phyloP scores from a whole-genome alignment of 306 rosid species.

The Rosa rugosa region DNA sequence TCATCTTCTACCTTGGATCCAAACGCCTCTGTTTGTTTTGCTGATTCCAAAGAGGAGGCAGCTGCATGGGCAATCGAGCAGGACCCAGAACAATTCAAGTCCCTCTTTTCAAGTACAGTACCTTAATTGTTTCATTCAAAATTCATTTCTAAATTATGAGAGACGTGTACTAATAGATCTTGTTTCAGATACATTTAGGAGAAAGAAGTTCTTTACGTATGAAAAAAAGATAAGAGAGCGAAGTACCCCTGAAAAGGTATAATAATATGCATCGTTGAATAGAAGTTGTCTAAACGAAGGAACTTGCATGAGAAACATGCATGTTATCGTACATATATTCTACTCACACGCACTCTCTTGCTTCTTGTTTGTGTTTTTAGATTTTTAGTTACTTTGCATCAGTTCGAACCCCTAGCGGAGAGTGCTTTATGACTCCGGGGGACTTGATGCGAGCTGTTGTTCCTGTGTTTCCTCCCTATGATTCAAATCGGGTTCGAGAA shows the following conservation, averaged over 20 bases:
- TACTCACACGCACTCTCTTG: neutral
- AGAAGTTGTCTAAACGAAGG: no score
- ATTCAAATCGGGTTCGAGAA: constrained; percentile 63
- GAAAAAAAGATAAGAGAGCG: constrained; percentile 65
- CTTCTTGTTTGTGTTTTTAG: constrained; percentile 24
- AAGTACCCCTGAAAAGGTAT: constrained; percentile 75
- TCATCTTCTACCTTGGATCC: constrained; percentile 36
- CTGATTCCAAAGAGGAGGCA: constrained; percentile 35
- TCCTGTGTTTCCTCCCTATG: constrained; percentile 74
- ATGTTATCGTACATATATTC: no score
- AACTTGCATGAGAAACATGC: no score
- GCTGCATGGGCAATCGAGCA: constrained; percentile 9
- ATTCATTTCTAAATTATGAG: neutral
- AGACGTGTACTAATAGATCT: neutral
- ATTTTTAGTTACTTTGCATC: constrained; percentile 78
- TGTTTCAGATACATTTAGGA: constrained; percentile 54
- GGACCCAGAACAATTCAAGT: constrained; percentile 17
- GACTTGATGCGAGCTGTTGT: constrained; percentile 79
- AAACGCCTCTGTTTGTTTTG: constrained; percentile 32
- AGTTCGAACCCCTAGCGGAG: constrained; percentile 36
- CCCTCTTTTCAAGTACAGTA: constrained; percentile 53
- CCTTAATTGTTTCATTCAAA: neutral
- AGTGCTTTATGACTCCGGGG: constrained; percentile 59
- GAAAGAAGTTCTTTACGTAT: constrained; percentile 65
- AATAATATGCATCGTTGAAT: neutral